A percentile compares a stretch with the other conserved stretches of the same genome.
phyloP scores from a whole-genome alignment of 2,329 filamentous ascomycete genomes.

The Lecanosticta acicola region DNA sequence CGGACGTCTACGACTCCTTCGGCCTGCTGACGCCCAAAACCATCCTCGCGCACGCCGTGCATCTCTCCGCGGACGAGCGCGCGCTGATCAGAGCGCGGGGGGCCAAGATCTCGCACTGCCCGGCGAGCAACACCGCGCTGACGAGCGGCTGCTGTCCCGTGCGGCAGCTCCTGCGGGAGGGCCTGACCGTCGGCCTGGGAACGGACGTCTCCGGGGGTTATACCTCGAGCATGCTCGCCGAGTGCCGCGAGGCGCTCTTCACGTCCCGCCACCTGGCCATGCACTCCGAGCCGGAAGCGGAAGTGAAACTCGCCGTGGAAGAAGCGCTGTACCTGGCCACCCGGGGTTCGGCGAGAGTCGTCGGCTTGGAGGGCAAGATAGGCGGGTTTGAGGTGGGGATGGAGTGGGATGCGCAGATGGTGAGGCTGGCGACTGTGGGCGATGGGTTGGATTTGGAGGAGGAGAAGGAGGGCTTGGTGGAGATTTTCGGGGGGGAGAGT shows the following conservation, averaged over 20 bases:
- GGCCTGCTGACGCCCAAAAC: conserved; percentile 66
- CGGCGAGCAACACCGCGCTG: conserved; percentile 76
- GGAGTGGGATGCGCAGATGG: conserved; percentile 85
- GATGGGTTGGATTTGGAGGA: conserved; percentile 6
- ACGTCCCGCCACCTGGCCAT: conserved; percentile 69
- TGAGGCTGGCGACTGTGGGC: conserved; percentile 52
- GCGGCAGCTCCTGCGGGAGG: conserved; percentile 65
- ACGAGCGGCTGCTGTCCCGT: conserved; percentile 74
- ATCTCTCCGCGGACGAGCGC: conserved; percentile 64
- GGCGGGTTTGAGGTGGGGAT: conserved; percentile 81
- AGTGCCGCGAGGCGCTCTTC: conserved; percentile 73
- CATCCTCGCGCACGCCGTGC: conserved; percentile 79
- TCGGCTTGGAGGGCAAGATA: conserved; percentile 65
- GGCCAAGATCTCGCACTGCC: conserved; percentile 76
- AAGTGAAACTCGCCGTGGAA: conserved; percentile 68
- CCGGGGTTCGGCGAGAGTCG: conserved; percentile 74
- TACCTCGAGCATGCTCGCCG: conserved; percentile 71
- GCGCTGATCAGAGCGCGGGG: conserved; percentile 55
- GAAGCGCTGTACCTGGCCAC: conserved; percentile 86
- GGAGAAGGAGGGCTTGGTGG: conserved; percentile 59
- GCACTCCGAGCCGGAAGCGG: conserved; percentile 34
- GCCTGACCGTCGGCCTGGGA: conserved; percentile 75
- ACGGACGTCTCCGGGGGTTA: conserved; percentile 91
- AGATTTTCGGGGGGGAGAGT: conserved; percentile 86
- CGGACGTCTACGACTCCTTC: conserved; percentile 69